These are phyloP conservation scores for Sugiyamaella xylanicola DNA, from an alignment of 1,139 yeast species.

Conservation along the genomic window DNA sequence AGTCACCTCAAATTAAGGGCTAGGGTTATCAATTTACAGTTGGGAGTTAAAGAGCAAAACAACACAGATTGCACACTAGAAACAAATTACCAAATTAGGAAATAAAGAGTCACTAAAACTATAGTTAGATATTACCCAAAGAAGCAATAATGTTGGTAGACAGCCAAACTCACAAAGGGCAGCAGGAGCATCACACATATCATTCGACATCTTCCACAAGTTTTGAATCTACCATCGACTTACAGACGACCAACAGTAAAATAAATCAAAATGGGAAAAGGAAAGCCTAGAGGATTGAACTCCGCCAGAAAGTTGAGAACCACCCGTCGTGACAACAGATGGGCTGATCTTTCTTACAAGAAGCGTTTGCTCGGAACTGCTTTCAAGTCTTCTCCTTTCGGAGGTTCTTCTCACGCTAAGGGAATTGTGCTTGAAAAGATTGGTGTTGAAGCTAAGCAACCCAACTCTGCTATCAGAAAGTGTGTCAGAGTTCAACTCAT, in stretches of 20 bases:
- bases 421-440: conserved; percentile 99
- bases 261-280: conserved; percentile 71
- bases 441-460: conserved; percentile 99
- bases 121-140: neutral
- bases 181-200: conserved; percentile 3
- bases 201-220: conserved; percentile 8
- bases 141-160: neutral
- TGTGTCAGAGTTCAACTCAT: conserved; percentile 99
- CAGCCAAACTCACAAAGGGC: neutral
- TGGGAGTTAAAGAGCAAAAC: too few species aligned
- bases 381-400: conserved; percentile 99
- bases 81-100: neutral
- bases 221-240: conserved; percentile 15
- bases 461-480: conserved; percentile 99
- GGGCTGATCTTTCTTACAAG: conserved; percentile 99
- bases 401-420: conserved; percentile 99
- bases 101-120: neutral
- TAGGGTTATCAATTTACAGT: neutral
- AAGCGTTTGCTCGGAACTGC: conserved; percentile 99
- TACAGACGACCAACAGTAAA: conserved; percentile 13
- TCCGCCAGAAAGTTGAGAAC: conserved; percentile 99
- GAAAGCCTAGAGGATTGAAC: conserved; percentile 98
- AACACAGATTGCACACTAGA: too few species aligned
- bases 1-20: neutral
- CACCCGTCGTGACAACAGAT: conserved; percentile 99